These are phyloP conservation scores for Fusarium sp. DNA, from an alignment of 2,329 filamentous ascomycete genomes.

Conservation along the genomic window DNA sequence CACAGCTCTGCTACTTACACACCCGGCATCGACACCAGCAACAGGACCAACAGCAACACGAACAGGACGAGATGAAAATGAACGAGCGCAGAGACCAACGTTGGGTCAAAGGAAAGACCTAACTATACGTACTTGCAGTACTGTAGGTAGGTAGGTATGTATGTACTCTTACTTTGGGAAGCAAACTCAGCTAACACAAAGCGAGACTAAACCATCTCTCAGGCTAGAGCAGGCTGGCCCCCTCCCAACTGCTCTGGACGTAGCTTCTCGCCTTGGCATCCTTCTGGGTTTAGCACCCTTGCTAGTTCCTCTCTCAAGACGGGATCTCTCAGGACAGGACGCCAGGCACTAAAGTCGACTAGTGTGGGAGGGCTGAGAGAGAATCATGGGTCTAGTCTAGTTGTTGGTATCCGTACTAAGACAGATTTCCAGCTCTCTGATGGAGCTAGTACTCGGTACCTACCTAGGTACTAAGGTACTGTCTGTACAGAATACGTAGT, in stretches of 20 bases:
- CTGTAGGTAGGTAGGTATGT: no score
- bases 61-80: constrained; percentile 25
- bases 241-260: constrained; percentile 24
- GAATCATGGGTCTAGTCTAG: constrained; percentile 44
- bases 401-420: constrained; percentile 16
- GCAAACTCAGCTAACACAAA: constrained; percentile 4
- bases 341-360: constrained; percentile 46
- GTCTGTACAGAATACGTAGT: neutral
- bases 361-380: constrained; percentile 55
- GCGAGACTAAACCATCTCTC: constrained; percentile 15
- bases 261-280: constrained; percentile 37
- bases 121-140: neutral
- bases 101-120: constrained; percentile 2
- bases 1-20: constrained; percentile 2
- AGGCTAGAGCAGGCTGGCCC: constrained; percentile 19
- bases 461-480: constrained; percentile 1
- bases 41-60: neutral
- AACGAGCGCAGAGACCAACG: constrained; percentile 28
- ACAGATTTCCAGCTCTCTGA: constrained; percentile 9
- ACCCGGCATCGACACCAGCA: neutral
- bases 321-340: constrained; percentile 46
- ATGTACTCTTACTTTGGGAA: neutral
- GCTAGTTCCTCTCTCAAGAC: constrained; percentile 42
- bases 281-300: constrained; percentile 21
- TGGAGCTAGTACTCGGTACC: constrained; percentile 6